Evolutionary conservation across 179 eudicot species (phyloP).

Genomic region (Nepenthes alata): DNA sequence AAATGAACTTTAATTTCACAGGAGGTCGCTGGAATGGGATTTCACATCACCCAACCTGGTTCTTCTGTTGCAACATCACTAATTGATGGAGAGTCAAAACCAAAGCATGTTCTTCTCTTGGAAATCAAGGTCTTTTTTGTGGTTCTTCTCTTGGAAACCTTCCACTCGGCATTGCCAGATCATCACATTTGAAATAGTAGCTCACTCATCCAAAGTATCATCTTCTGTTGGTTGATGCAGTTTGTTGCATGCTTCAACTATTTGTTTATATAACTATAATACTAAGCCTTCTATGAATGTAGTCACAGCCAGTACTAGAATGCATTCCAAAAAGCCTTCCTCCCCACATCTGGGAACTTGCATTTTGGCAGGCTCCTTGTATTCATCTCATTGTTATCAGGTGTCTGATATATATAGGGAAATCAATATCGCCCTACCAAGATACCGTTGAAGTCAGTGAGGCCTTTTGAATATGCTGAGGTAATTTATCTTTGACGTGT

Average conservation of each 20-base stretch:
- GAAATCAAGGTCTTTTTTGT: conserved; percentile 70
- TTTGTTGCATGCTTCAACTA: no score
- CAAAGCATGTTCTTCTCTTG: conserved; percentile 88
- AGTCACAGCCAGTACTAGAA: no score
- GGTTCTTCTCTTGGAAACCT: neutral
- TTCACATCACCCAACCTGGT: conserved; percentile 98
- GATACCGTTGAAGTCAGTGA: conserved; percentile 85
- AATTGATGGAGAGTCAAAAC: conserved; percentile 94
- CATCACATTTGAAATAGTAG: no score
- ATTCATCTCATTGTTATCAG: neutral
- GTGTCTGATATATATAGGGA: conserved; percentile 40
- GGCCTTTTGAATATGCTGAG: conserved; percentile 90
- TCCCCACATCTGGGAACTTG: neutral
- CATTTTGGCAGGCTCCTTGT: neutral
- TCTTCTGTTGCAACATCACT: conserved; percentile 98
- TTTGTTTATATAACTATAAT: no score
- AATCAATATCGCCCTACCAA: conserved; percentile 98
- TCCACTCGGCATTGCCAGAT: no score
- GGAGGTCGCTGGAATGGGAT: conserved; percentile 99
- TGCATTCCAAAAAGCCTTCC: no score
- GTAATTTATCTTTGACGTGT: neutral
- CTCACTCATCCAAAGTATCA: no score
- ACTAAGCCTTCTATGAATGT: no score
- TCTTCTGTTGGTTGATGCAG: no score
- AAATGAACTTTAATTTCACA: conserved; percentile 13